These are phyloP conservation scores for Sclerotinia borealis DNA, from an alignment of 2,329 filamentous ascomycete genomes.

Conservation along the genomic window DNA sequence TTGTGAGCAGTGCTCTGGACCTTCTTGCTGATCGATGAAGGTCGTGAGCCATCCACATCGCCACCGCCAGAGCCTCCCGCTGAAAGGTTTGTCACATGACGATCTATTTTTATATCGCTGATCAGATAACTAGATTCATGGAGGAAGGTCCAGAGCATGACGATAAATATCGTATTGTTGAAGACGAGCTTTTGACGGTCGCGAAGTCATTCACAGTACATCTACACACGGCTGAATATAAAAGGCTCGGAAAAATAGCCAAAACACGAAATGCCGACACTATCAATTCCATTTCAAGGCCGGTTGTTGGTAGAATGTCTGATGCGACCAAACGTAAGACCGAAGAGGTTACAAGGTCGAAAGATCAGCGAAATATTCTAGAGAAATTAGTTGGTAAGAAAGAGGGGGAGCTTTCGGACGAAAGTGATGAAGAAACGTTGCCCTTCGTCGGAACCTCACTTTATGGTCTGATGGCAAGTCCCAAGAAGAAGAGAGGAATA, in stretches of 20 bases:
- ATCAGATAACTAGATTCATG: slow-evolving; percentile 43
- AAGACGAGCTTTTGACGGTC: slow-evolving; percentile 67
- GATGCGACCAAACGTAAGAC: slow-evolving; percentile 27
- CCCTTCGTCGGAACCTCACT: slow-evolving; percentile 37
- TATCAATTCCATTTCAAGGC: slow-evolving; percentile 36
- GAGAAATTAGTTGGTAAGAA: slow-evolving; percentile 22
- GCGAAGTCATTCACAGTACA: slow-evolving; percentile 68
- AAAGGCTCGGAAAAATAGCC: slow-evolving; percentile 55
- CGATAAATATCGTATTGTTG: slow-evolving; percentile 74
- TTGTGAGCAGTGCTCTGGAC: neutral
- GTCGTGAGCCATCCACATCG: slow-evolving; percentile 43
- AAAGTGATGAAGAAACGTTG: slow-evolving; percentile 27
- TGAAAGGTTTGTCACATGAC: slow-evolving; percentile 37
- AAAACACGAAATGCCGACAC: slow-evolving; percentile 47
- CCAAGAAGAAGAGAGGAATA: slow-evolving; percentile 29
- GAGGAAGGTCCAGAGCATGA: slow-evolving; percentile 57
- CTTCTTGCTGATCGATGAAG: neutral
- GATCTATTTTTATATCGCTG: neutral
- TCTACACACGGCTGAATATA: slow-evolving; percentile 72
- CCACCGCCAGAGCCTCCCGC: slow-evolving; percentile 44
- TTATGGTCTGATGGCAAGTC: slow-evolving; percentile 40
- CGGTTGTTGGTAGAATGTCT: slow-evolving; percentile 33
- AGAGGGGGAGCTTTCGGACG: slow-evolving; percentile 23
- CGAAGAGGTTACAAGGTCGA: slow-evolving; percentile 33
- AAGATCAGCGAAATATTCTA: slow-evolving; percentile 34